Base-by-base conservation (phyloP, 148 eudicot species). In the Oxyria digyna region DNA sequence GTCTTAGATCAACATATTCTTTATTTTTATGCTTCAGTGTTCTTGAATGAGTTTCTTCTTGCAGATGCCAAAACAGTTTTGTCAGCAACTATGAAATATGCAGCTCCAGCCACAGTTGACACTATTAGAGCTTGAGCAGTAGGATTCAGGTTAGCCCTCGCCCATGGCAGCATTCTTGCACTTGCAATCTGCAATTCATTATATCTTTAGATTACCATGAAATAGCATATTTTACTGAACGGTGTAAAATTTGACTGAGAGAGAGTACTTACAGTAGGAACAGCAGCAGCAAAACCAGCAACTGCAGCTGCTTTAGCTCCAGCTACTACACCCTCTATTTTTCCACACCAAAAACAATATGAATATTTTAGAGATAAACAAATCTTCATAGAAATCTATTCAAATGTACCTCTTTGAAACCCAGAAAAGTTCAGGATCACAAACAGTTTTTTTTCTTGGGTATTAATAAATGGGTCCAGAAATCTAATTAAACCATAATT, bases 141-240 rank as follows among this genome's bases (percentile, higher is more conserved):
- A 45, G 78, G 95, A 41, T 89, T 93, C 49, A 93, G 98, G 72
- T 86, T 72, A 54, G 95, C 89, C 73, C 85, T 89, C 42, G 91
- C 98, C 98, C 98, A 93, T 52, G 98, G 85, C 68, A 89, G 65
- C 95, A 85, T 86, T 79, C 90, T 86, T 69, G 80, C 96, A 83
- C 88, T 93, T 62, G 96, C 88, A 62, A 92, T 17, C 98, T 89
- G 86, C 82, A 84, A 1, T 73, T 26, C 8, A 45, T 40, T 55
- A 57, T 24, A n/a, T n/a, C n/a, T n/a, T 55, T 11, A 12, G 31
- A 49, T 49, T 20, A 7, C 1, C 55, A 49, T 1, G 3, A 49
- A 49, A 49, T 0, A 43, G 4, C 48, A 43, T 14, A 43, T 43
- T 13, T 14, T 43, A 12, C n/a, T n/a, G n/a, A n/a, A n/a, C n/a